A percentile compares a stretch with the other conserved stretches of the same genome.
Conservation (phyloP, 2,329 filamentous ascomycete genomes). For the Paecilomyces sp. region DNA sequence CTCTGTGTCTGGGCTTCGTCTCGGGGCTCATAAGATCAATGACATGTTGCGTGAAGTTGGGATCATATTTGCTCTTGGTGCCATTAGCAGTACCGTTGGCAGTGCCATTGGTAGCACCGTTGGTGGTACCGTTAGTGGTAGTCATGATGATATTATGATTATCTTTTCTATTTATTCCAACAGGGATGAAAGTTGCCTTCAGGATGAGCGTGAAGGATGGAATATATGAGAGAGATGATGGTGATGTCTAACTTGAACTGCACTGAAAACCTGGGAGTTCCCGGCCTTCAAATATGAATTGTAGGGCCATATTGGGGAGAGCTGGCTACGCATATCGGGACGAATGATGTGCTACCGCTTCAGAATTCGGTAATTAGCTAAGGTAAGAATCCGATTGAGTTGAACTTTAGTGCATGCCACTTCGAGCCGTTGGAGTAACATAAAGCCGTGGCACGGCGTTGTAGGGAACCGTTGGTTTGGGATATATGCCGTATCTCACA, state of each 20-base stretch:
- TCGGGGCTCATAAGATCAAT: conserved; percentile 67
- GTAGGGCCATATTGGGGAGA: neutral
- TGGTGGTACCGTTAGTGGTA: neutral
- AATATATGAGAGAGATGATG: neutral
- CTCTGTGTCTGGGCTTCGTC: conserved; percentile 55
- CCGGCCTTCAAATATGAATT: neutral
- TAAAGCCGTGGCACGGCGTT: neutral
- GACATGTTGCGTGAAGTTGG: conserved; percentile 67
- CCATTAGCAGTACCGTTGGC: neutral
- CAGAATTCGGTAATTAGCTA: neutral
- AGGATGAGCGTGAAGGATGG: neutral
- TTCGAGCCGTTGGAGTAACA: neutral
- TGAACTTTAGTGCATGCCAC: neutral
- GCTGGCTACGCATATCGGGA: neutral
- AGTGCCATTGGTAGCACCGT: neutral
- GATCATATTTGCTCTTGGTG: conserved; percentile 52
- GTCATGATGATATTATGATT: neutral
- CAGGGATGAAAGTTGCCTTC: neutral
- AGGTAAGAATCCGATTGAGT: neutral
- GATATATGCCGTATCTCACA: neutral
- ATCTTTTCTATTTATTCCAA: neutral
- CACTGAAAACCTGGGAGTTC: neutral
- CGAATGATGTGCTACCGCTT: neutral
- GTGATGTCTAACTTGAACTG: neutral
- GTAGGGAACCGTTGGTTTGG: neutral